Base-by-base conservation (phyloP, 352 stramenopile species). In the Globisporangium spinosum region DNA sequence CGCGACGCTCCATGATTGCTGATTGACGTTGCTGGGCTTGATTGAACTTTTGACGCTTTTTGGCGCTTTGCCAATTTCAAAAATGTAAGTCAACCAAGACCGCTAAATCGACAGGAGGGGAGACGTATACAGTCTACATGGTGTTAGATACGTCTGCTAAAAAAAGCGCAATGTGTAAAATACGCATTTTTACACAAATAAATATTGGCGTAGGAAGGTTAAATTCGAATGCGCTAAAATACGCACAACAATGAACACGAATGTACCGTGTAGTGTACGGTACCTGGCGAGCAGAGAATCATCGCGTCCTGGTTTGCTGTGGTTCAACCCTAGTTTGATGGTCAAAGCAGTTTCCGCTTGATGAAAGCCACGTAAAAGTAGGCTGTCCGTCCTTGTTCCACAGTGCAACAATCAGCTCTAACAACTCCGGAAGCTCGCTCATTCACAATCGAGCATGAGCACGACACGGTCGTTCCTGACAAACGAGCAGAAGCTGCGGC, bases 401-500 rank as follows among this genome's bases (percentile, higher is more conserved):
- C 6, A 47, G 40, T 32, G 4, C 29, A 32, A 32, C 29, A 32
- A 32, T 32, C 29, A 47, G 40, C 13, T 47, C 13, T 17, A 20
- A 8, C 13, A 47, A 7, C 40, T 7, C 43, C 15, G 20, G n/a
- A 4, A 27, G 6, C 22, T 25, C 12, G 20, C 43, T 2, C 49
- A 56, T 56, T 5, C 13, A 34, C 56, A 61, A 45, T 49, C 17
- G 6, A 63, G 25, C 0, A 64, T 64, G 58, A 34, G 58, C 9
- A 12, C 40, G 54, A 56, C 51, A 38, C 65, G 65, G 3, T 35
- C 49, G 32, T 67, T 56, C 74, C 65, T 83, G 27, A 78, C 76
- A 22, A 76, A 79, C 67, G 65, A 70, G 67, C 76, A 83, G 69
- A 79, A 79, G 67, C 71, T 78, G 64, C 66, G 75, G 62, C 67